Evolutionary conservation across 2,329 filamentous ascomycete genomes (phyloP), one percentile per base, ranked within the genome.

Genomic region (Arthrinium puccinioides): DNA sequence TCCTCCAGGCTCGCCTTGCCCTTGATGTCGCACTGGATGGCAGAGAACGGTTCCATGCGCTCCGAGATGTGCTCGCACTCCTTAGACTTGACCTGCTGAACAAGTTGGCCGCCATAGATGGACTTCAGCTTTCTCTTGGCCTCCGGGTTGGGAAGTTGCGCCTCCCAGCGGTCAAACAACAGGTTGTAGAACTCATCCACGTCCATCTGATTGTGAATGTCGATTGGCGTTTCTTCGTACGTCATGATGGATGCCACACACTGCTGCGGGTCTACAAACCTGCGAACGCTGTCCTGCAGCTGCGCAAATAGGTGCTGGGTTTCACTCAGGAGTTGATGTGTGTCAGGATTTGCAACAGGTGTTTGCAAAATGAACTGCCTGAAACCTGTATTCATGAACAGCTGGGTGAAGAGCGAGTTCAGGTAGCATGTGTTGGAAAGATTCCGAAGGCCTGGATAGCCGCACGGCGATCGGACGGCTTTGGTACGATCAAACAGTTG

Each of bases 181-280:
- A 95, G 72, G 52, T 92, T 95, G 65, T 94, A 97, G 56, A 97
- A 98, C 56, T 96, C 89, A 49, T 97, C 92, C 5, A 96, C 92
- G 55, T 98, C 92, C 87, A 98, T 97, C 59, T 98, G 92, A 41
- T 85, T 79, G 39, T 82, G 79, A 19, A 94, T 82, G 57, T 97
- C 88, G 44, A 98, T 94, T 13, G 76, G 71, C 3, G 79, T 74
- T 40, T 88, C 84, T 24, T 94, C 87, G 40, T 89, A 90, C 0
- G 84, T 90, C 49, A 79, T 82, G 51, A 97, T 87, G 27, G 79
- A 82, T 23, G 71, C 70, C 11, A 92, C 84, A 44, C 94, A 80
- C 2, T 69, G 69, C 35, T 72, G 69, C 0, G 92, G 85, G 44
- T 92, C 85, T 15, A 89, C 73, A 41, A 69, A 82, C 46, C 83